These are phyloP conservation scores for Coemansia sp. DNA, from an alignment of 192 early-diverging fungal genomes.

Conservation along the genomic window DNA sequence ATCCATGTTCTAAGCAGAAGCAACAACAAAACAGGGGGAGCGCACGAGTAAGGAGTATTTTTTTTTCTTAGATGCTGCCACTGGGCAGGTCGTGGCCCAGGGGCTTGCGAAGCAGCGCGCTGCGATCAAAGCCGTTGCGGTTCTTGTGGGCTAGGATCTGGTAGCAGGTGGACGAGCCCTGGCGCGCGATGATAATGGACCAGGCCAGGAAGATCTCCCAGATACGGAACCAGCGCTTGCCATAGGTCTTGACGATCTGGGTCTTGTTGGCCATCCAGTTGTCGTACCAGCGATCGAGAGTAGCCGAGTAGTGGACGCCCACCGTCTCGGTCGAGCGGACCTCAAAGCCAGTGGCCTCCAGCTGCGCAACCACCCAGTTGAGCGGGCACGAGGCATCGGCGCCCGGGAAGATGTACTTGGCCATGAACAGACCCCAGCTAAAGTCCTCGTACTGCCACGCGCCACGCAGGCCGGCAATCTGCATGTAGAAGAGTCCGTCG, in stretches of 20 bases:
- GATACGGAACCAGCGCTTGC: slow-evolving; percentile 84
- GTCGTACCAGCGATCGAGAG: slow-evolving; percentile 91
- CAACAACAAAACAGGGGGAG: background rate
- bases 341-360: slow-evolving; percentile 93
- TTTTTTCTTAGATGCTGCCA: slow-evolving; percentile 4
- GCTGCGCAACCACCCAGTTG: slow-evolving; percentile 91
- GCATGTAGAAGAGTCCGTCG: slow-evolving; percentile 96
- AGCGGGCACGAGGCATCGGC: slow-evolving; percentile 95
- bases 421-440: slow-evolving; percentile 96
- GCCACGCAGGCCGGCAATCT: slow-evolving; percentile 92
- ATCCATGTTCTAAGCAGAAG: no score
- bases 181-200: slow-evolving; percentile 91
- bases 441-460: slow-evolving; percentile 78
- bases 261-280: slow-evolving; percentile 98
- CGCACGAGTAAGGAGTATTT: background rate
- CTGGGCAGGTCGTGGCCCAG: slow-evolving; percentile 29
- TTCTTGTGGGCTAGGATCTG: slow-evolving; percentile 97
- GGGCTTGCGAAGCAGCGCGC: slow-evolving; percentile 49
- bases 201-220: slow-evolving; percentile 99
- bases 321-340: slow-evolving; percentile 82
- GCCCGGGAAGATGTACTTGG: slow-evolving; percentile 97
- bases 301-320: slow-evolving; percentile 96
- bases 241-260: slow-evolving; percentile 73
- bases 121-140: slow-evolving; percentile 89
- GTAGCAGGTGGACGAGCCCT: slow-evolving; percentile 95